phyloP scores from a whole-genome alignment of 495 filamentous ascomycete species.

The Hypoxylon lenormandii region DNA sequence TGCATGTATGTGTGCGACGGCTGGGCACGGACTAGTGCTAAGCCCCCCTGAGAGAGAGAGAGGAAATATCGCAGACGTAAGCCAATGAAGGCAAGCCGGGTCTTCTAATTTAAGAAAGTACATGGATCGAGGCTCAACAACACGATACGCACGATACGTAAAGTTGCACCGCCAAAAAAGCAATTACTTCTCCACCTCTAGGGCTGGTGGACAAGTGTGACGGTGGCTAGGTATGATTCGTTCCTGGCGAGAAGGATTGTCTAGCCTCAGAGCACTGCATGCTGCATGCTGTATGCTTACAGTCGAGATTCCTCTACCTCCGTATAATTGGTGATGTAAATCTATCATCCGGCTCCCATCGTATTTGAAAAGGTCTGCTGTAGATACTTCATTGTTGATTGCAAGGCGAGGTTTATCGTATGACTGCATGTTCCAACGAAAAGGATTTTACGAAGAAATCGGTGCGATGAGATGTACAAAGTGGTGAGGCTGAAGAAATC shows the following conservation, averaged over 20 bases:
- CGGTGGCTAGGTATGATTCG: neutral
- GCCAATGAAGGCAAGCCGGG: no score
- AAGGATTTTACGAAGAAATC: neutral
- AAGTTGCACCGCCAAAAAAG: no score
- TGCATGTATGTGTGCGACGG: no score
- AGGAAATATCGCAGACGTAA: neutral
- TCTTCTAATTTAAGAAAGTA: neutral
- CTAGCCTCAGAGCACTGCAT: neutral
- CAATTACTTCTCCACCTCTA: slow-evolving; percentile 3
- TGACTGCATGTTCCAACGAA: neutral
- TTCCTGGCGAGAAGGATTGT: neutral
- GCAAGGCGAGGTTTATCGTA: neutral
- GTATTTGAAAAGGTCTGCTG: no score
- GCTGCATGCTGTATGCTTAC: neutral
- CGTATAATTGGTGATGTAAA: neutral
- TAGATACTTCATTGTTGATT: neutral
- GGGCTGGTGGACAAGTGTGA: neutral
- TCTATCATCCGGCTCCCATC: no score
- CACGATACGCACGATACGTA: no score
- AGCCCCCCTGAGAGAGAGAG: no score
- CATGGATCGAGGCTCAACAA: neutral
- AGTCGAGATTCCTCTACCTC: no score
- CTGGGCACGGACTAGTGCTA: no score
- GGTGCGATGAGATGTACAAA: neutral
- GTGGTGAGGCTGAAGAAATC: neutral